Base-by-base conservation (phyloP, 2,329 filamentous ascomycete genomes). In the Neoarthrinium moseri region DNA sequence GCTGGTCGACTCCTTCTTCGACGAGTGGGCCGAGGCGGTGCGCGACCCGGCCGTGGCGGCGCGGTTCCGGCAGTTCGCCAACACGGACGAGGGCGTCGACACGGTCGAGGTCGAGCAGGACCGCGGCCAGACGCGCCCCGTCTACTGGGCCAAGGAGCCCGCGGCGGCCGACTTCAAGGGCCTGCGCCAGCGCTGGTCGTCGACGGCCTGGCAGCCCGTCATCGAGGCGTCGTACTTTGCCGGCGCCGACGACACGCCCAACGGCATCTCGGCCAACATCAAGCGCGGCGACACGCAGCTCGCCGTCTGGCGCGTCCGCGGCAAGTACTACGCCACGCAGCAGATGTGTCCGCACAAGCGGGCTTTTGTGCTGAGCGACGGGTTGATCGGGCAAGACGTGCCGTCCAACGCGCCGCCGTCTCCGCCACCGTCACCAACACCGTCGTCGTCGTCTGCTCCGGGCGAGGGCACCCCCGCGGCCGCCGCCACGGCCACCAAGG, bases 281-380 rank as follows among this genome's bases (percentile, higher is more conserved):
- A 94, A 95, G 73, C 81, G 89, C 34, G 89, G 91, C 34, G 90
- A 95, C 64, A 95, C 90, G 0, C 91, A 96, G 66, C 78, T 96
- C 2, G 90, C 91, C 6, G 73, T 96, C 43, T 96, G 91, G 81
- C 87, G 90, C 57, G 79, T 95, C 51, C 80, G 81, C 44, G 90
- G 89, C 17, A 80, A 79, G 44, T 95, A 85, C 74, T 92, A 92
- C 65, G 87, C 88, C 48, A 87, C 87, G 12, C 91, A 96, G 70
- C 89, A 96, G 63, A 96, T 96, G 91, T 96, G 91, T 64, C 91
- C 91, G 8, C 90, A 95, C 71, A 94, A 92, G 69, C 85, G 90
- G 10, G 85, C 90, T 1, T 96, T 96, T 59, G 86, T 91, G n/a
- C 80, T 96, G 21, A 87, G 86, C 0, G 91, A 96, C 62, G 89